phyloP scores from a whole-genome alignment of 805 yeast genomes.

The Kodamaea lidongshanica region DNA sequence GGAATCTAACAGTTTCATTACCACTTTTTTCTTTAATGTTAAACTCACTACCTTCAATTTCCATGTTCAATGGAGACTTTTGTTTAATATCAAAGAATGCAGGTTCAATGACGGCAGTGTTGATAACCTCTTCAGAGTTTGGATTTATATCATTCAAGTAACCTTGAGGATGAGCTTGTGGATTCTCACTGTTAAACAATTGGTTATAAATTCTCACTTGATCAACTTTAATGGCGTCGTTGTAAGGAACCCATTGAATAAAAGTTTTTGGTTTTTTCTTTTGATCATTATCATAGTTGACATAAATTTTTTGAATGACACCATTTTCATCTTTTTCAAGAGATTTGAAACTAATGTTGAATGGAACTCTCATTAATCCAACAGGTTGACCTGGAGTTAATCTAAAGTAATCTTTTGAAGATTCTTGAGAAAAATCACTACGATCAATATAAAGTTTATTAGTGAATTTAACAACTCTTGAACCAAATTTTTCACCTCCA shows the following conservation, averaged over 20 bases:
- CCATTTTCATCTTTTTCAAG: constrained; percentile 62
- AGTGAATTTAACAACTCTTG: constrained; percentile 64
- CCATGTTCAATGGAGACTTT: constrained; percentile 71
- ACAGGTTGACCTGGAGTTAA: constrained; percentile 92
- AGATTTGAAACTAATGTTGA: constrained; percentile 64
- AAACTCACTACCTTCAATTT: constrained; percentile 56
- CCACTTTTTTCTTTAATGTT: constrained; percentile 61
- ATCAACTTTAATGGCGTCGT: constrained; percentile 47
- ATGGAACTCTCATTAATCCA: constrained; percentile 88
- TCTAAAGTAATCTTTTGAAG: constrained; percentile 75
- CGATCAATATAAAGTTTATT: constrained; percentile 80
- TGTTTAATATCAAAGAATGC: constrained; percentile 62
- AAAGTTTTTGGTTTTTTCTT: constrained; percentile 87
- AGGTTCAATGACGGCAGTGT: constrained; percentile 66
- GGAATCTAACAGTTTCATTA: constrained; percentile 88
- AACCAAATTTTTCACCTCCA: constrained; percentile 50
- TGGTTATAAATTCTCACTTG: constrained; percentile 87
- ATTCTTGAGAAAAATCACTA: constrained; percentile 65
- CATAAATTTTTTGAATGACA: constrained; percentile 62
- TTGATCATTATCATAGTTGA: constrained; percentile 66
- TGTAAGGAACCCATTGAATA: constrained; percentile 92
- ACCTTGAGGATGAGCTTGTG: constrained; percentile 82
- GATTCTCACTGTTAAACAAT: constrained; percentile 87
- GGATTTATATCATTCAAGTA: constrained; percentile 78
- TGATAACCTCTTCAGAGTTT: constrained; percentile 63